Percentiles rank a stretch among this genome's conserved stretches.
Evolutionary conservation across 2,329 filamentous ascomycete species (phyloP).

Genomic region (Gnomoniopsis smithogilvyi): DNA sequence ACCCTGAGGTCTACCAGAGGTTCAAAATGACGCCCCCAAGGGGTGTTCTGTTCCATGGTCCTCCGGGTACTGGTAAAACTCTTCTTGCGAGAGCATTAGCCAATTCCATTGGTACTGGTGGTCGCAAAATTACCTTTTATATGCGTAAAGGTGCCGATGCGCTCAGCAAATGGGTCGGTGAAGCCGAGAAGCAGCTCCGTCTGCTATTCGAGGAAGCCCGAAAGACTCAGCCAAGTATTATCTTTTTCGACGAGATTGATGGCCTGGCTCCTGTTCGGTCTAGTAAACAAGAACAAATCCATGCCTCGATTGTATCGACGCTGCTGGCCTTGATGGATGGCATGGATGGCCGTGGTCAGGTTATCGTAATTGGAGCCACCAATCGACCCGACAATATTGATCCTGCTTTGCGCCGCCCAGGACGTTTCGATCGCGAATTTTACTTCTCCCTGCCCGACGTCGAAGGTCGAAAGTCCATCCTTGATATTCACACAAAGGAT

Average conservation of each 20-base stretch:
- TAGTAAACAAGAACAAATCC: constrained; percentile 98
- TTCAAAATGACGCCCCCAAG: constrained; percentile 93
- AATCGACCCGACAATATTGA: constrained; percentile 97
- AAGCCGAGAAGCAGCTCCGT: constrained; percentile 92
- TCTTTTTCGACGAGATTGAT: constrained; percentile 99
- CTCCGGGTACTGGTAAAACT: constrained; percentile 96
- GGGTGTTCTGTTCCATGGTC: constrained; percentile 94
- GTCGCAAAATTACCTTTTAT: constrained; percentile 96
- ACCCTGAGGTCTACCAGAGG: constrained; percentile 87
- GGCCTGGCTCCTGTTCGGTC: constrained; percentile 92
- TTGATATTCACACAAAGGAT: constrained; percentile 92
- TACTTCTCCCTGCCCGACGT: constrained; percentile 91
- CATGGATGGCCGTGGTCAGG: constrained; percentile 97
- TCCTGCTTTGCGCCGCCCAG: constrained; percentile 88
- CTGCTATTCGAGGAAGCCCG: constrained; percentile 93
- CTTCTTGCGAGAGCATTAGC: constrained; percentile 90
- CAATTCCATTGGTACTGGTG: constrained; percentile 83
- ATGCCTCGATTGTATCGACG: constrained; percentile 94
- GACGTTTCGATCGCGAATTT: constrained; percentile 95
- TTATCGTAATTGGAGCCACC: constrained; percentile 98
- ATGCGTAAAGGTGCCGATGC: constrained; percentile 99
- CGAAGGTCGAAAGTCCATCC: constrained; percentile 76
- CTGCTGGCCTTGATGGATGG: constrained; percentile 94
- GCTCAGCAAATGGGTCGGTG: constrained; percentile 97
- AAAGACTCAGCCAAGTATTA: constrained; percentile 95